Evolutionary conservation across 2,329 filamentous ascomycete species (phyloP).

Genomic region (Purpureocillium takamizusanense): DNA sequence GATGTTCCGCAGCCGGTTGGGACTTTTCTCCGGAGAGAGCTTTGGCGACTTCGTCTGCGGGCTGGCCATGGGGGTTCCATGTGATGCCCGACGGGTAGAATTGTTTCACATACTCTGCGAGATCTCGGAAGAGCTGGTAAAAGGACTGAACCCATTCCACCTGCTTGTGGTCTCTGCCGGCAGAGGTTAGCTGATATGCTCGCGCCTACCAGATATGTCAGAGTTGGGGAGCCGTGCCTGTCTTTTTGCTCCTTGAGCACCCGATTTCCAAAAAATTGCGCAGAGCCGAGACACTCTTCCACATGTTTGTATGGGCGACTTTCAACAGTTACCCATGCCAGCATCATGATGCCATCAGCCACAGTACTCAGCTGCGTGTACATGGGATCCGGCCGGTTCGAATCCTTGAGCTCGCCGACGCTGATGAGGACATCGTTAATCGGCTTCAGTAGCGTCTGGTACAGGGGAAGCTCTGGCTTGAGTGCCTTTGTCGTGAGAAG

Average conservation of each 20-base stretch:
- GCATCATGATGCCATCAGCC: constrained; percentile 77
- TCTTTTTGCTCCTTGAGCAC: constrained; percentile 87
- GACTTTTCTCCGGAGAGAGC: constrained; percentile 34
- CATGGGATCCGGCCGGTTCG: constrained; percentile 64
- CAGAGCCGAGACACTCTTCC: constrained; percentile 70
- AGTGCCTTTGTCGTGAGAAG: constrained; percentile 83
- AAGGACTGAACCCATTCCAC: constrained; percentile 89
- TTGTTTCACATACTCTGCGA: constrained; percentile 76
- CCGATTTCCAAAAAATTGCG: constrained; percentile 91
- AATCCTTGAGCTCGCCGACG: constrained; percentile 73
- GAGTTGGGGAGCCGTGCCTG: constrained; percentile 26
- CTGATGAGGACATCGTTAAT: constrained; percentile 74
- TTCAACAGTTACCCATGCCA: constrained; percentile 86
- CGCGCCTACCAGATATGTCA: not conserved
- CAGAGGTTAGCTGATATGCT: constrained; percentile 5
- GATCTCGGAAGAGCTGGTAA: constrained; percentile 79
- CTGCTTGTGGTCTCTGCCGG: constrained; percentile 62
- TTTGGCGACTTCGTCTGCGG: constrained; percentile 58
- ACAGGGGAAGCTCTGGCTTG: constrained; percentile 68
- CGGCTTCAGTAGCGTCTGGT: constrained; percentile 74
- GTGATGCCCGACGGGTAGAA: constrained; percentile 70
- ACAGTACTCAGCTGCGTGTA: constrained; percentile 82
- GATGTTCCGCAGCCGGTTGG: constrained; percentile 38
- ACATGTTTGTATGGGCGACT: constrained; percentile 78
- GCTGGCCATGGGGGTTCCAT: constrained; percentile 75